Percentiles rank a stretch among this genome's conserved stretches.
phyloP scores from a whole-genome alignment of 106 monocot genomes.

The Xerophyta viscosa region DNA sequence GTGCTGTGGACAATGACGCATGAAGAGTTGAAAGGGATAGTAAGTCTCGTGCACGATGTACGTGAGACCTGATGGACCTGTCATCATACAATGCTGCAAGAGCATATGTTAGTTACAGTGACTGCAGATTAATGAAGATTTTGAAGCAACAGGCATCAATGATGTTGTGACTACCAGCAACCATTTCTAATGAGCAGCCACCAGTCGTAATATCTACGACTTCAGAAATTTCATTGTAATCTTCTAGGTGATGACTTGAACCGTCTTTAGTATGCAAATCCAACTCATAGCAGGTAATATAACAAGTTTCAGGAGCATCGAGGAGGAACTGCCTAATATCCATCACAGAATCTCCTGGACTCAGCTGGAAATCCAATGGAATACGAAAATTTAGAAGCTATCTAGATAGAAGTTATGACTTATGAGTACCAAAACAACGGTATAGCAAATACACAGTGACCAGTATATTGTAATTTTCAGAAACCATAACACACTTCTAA shows the following conservation, averaged over 20 bases:
- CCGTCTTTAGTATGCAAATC: slow-evolving; percentile 85
- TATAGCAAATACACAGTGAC: background rate
- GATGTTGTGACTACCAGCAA: slow-evolving; percentile 47
- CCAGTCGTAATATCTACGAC: slow-evolving; percentile 87
- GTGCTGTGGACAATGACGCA: slow-evolving; percentile 71
- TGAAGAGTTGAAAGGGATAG: slow-evolving; percentile 72
- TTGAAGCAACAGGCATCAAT: background rate
- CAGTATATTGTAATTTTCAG: background rate
- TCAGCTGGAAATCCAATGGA: slow-evolving; percentile 39
- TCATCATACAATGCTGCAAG: slow-evolving; percentile 93
- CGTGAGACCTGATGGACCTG: slow-evolving; percentile 90
- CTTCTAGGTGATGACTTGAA: slow-evolving; percentile 58
- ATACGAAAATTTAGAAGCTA: slow-evolving; percentile 10
- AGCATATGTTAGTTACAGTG: background rate
- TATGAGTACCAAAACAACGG: background rate
- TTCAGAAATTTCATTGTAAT: slow-evolving; percentile 98
- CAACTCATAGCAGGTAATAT: slow-evolving; percentile 93
- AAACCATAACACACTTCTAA: too few species aligned
- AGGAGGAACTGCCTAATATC: slow-evolving; percentile 95
- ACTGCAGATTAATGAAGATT: background rate
- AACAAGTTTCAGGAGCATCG: slow-evolving; percentile 98
- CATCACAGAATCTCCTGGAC: slow-evolving; percentile 92
- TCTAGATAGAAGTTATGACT: background rate
- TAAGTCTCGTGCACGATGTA: slow-evolving; percentile 68
- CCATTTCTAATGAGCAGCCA: slow-evolving; percentile 84